Evolutionary conservation across 2,329 filamentous ascomycete genomes (phyloP).

Genomic region (Capronia coronata): DNA sequence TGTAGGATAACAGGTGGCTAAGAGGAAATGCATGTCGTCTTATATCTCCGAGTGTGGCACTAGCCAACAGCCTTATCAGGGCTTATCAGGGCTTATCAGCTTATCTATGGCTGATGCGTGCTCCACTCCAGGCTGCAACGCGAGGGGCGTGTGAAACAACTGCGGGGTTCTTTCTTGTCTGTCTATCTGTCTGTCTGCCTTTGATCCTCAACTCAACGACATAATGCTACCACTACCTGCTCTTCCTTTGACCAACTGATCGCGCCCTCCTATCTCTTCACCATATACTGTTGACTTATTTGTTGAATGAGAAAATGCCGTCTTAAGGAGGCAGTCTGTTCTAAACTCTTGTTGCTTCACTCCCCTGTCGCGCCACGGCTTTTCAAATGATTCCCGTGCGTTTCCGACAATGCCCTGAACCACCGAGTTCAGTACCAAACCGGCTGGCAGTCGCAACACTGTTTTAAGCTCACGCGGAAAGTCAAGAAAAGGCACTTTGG

Average conservation of each 20-base stretch:
- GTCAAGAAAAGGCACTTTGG: neutral
- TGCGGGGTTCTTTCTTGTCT: neutral
- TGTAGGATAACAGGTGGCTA: too few relatives aligned
- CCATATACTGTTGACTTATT: neutral
- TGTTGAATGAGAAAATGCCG: neutral
- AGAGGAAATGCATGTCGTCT: too few relatives aligned
- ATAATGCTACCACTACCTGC: neutral
- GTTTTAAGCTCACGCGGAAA: neutral
- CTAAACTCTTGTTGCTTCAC: neutral
- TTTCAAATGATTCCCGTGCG: neutral
- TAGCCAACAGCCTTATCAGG: neutral
- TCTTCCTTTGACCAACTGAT: neutral
- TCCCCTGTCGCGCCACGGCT: neutral
- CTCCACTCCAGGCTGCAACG: neutral
- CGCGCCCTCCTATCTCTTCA: neutral
- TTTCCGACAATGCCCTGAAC: constrained; percentile 1
- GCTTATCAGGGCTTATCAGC: neutral
- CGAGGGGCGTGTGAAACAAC: constrained; percentile 1
- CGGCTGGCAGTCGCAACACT: constrained; percentile 4
- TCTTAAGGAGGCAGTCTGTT: neutral
- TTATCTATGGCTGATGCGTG: neutral
- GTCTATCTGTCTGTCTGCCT: too few relatives aligned
- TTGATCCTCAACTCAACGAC: neutral
- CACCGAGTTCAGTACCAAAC: neutral
- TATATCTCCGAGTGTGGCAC: too few relatives aligned